Percentiles rank a stretch among this genome's conserved stretches.
These are phyloP conservation scores for Saururus chinensis DNA, from an alignment of 164 flowering plant genomes.

Conservation along the genomic window DNA sequence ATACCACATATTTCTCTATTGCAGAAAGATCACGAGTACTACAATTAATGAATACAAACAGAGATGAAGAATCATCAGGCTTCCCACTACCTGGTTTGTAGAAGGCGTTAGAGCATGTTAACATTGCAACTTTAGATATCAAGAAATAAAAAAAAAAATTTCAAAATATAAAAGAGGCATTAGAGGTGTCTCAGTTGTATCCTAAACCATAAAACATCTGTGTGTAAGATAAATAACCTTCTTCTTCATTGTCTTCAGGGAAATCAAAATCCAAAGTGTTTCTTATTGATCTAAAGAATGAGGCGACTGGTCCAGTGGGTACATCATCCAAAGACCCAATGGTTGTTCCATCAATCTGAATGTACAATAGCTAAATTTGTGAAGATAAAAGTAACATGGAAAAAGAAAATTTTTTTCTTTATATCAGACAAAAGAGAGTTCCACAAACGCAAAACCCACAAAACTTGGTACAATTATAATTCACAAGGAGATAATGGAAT, in stretches of 20 bases:
- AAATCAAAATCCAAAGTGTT: constrained; percentile 92
- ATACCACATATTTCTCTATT: constrained; percentile 94
- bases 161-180: not conserved
- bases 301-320: constrained; percentile 50
- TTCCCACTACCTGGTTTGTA: constrained; percentile 62
- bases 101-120: not conserved
- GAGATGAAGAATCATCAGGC: constrained; percentile 66
- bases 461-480: not conserved
- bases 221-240: constrained; percentile 41
- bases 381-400: no score
- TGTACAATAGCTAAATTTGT: not conserved
- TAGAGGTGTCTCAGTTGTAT: no score
- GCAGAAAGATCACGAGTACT: constrained; percentile 78
- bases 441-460: no score
- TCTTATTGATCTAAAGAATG: constrained; percentile 73
- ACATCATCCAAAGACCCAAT: constrained; percentile 82
- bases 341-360: constrained; percentile 67
- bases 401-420: no score
- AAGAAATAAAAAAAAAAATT: not conserved
- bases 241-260: constrained; percentile 56
- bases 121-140: not conserved
- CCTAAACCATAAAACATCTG: not conserved
- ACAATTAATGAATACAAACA: constrained; percentile 76
- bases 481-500: not conserved
- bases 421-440: no score